Base-by-base conservation (phyloP, 176 grass and related monocot genomes). In the Saccharum spontaneum region DNA sequence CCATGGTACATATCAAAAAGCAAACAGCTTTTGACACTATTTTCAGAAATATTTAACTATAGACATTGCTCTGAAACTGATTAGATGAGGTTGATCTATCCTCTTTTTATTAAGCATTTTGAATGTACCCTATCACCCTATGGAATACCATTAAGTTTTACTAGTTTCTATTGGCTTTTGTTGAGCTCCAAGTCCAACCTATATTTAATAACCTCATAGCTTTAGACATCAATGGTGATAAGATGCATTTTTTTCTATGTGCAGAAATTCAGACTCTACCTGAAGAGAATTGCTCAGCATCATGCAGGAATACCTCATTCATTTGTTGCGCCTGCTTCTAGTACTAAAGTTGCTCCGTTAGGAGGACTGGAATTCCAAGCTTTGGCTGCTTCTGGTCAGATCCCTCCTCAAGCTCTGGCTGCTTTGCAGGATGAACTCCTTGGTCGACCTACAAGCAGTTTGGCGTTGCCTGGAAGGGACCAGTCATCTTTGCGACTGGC, bases 261-360 rank as follows among this genome's bases (percentile, higher is more conserved):
- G 87, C 88, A 99, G 97, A 99, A 99, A 88, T 99, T 99, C 76
- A 94, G 97, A 87, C 79, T 99, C 62, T 99, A 99, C 76, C 87
- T 99, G 33, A 99, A 99, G 87, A 94, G 94, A 89, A 79, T 96
- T 79, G 87, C 97, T 31, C 93, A 99, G 84, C 97, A 97, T 72
- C 97, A 97, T 80, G 85, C 86, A 48, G 88, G 88, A 64, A 89
- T 96, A 85, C 22, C 70, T 80, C 93, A 92, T 89, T 79, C 94
- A 30, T 99, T 97, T 88, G 90, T 87, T 83, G 84, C 71, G 13
- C 70, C 92, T 84, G 40, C 86, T 84, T 90, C 97, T 83, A 97
- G 86, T 89, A 83, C 78, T 89, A 94, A 94, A 88, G 75, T 83
- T 17, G 39, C 82, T 71, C 87, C 88, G 26, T 80, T 99, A 76